These are phyloP conservation scores for Amanita fuliginea DNA, from an alignment of 768 basidiomycete genomes.

Conservation along the genomic window DNA sequence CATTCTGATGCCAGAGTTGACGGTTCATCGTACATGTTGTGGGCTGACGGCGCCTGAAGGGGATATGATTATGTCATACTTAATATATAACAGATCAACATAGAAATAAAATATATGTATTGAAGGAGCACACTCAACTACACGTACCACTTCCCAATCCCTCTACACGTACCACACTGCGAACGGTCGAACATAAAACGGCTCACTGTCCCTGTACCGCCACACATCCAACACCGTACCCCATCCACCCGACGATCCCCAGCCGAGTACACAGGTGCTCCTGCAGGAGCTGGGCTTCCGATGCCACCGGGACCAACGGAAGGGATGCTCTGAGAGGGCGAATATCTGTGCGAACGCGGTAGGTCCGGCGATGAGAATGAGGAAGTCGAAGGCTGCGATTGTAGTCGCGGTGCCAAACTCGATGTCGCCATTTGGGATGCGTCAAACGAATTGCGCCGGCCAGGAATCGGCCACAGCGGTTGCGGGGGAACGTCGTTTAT, in stretches of 20 bases:
- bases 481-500: too few species aligned
- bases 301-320: neutral
- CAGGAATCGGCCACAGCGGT: neutral
- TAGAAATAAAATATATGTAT: too few species aligned
- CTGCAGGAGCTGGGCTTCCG: conserved; percentile 16
- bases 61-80: too few species aligned
- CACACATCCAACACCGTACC: conserved; percentile 50
- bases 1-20: too few species aligned
- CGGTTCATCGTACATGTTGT: too few species aligned
- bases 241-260: conserved; percentile 71
- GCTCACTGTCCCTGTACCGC: conserved; percentile 41
- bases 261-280: conserved; percentile 37
- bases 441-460: neutral
- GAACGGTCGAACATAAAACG: conserved; percentile 44
- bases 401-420: neutral
- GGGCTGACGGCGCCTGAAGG: too few species aligned
- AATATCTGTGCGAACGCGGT: neutral
- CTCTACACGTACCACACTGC: conserved; percentile 48
- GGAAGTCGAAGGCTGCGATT: neutral
- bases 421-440: too few species aligned
- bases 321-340: neutral
- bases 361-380: neutral
- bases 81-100: too few species aligned
- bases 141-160: conserved; percentile 46
- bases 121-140: too few species aligned